Evolutionary conservation across 2,329 filamentous ascomycete genomes (phyloP), one percentile per base, ranked within the genome.

Genomic region (Pseudocercospora macadamiae): DNA sequence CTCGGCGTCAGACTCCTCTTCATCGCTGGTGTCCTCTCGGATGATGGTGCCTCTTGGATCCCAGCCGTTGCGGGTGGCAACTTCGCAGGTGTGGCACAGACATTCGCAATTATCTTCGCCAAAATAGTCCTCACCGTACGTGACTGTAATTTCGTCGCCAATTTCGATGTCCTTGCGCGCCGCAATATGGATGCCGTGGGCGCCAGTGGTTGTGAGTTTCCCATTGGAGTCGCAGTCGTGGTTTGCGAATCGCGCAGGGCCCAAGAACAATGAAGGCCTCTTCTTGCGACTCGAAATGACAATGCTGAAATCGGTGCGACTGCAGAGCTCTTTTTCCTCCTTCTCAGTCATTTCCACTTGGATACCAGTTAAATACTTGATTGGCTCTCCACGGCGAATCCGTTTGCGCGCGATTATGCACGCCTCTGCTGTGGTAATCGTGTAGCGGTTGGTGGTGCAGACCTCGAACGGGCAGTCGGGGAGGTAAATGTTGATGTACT

Each of bases 151-250:
- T 74, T 99, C 95, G 61, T 99, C 93, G 3, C 93, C 95, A 1
- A 89, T 80, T 9, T 89, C 84, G 61, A 99, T 97, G 59, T 93
- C 83, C 65, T 87, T 86, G 30, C 87, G 86, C 2, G 95, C 91
- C 51, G 96, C 86, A 57, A 99, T 93, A 70, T 96, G 90, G 79
- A 99, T 97, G 32, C 91, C 91, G 58, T 93, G 87, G 57, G 88
- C 86, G 45, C 92, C 91, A 32, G 86, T 89, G 32, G 91, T 97
- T 67, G 90, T 88, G 44, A 99, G 83, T 70, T 88, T 86, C 7
- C 93, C 93, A 77, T 97, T 99, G 28, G 95, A 91, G 66, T 89
- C 84, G 77, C 95, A 99, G 74, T 99, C 95, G 76, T 99, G 95
- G 72, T 99, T 99, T 23, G 95, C 92, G 74, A 99, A 97, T 51